Conservation (phyloP, 805 yeast species). For the Wickerhamiella spandovensis region DNA sequence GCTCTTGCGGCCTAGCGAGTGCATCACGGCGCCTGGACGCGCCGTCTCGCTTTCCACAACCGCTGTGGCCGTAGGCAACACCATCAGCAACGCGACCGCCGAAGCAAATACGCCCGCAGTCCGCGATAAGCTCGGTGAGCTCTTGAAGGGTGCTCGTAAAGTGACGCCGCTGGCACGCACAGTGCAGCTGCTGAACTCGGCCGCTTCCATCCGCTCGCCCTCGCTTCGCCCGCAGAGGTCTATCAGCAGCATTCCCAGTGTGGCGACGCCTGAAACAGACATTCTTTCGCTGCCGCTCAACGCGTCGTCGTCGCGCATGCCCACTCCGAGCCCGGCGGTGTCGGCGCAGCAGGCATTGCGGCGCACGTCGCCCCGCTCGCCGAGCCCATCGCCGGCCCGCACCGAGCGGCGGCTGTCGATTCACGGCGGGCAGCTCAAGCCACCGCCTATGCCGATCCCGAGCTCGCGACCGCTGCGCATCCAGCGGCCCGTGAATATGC, state of each 20-base stretch:
- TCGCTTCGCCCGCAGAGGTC: background rate
- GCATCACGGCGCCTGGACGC: slow-evolving; percentile 7
- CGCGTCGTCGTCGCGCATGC: background rate
- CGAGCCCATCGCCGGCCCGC: background rate
- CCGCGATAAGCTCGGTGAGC: background rate
- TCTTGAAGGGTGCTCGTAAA: background rate
- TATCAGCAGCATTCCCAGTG: background rate
- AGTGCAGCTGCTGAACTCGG: background rate
- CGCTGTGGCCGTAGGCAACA: slow-evolving; percentile 9
- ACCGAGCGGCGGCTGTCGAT: background rate
- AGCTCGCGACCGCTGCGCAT: background rate
- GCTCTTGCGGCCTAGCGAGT: background rate
- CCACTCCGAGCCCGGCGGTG: background rate
- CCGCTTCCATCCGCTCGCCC: background rate
- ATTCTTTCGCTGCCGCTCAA: background rate
- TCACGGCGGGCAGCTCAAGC: background rate
- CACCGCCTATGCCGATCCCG: background rate
- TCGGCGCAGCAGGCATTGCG: background rate
- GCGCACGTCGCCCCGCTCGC: background rate
- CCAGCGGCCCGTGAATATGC: background rate
- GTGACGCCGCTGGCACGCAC: background rate
- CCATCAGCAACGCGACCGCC: background rate
- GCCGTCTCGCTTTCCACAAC: slow-evolving; percentile 16
- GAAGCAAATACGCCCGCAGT: background rate
- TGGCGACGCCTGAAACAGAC: background rate